phyloP scores from a whole-genome alignment of 805 yeast species.

The Lachancea dasiensis region DNA sequence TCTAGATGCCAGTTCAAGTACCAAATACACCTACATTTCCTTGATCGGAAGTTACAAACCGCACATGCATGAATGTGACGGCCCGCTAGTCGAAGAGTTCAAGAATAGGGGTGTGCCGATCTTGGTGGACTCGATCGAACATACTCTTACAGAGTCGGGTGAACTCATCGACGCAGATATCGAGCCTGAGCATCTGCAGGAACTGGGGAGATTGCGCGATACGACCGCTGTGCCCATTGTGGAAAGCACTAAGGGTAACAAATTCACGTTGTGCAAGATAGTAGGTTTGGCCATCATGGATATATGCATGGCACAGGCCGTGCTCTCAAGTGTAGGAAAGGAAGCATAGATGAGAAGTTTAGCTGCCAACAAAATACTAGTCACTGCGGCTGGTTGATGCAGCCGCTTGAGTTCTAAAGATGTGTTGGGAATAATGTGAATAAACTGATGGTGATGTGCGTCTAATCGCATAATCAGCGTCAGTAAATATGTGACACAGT shows the following conservation, averaged over 20 bases:
- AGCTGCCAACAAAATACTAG: too few species aligned
- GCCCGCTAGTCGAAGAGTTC: constrained; percentile 33
- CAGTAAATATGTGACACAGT: too few species aligned
- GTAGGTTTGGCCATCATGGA: constrained; percentile 67
- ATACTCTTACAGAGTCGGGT: constrained; percentile 56
- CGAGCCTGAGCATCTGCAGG: constrained; percentile 37
- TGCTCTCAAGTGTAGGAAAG: constrained; percentile 16
- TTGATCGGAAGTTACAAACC: constrained; percentile 66
- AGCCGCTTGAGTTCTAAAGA: too few species aligned
- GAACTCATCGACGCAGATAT: constrained; percentile 48
- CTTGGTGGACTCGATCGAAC: constrained; percentile 55
- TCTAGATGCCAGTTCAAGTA: constrained; percentile 22
- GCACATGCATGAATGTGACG: constrained; percentile 57
- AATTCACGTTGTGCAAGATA: constrained; percentile 44
- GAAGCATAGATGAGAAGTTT: too few species aligned
- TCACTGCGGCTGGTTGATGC: too few species aligned
- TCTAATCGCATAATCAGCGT: too few species aligned
- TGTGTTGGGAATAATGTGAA: too few species aligned
- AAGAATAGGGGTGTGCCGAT: constrained; percentile 37
- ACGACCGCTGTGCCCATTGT: not conserved
- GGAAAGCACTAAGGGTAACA: constrained; percentile 9
- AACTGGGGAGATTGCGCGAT: constrained; percentile 38
- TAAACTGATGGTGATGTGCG: too few species aligned
- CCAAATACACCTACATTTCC: constrained; percentile 39
- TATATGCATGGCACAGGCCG: constrained; percentile 42